Evolutionary conservation across 2,329 filamentous ascomycete species (phyloP), one percentile per base, ranked within the genome.

Genomic region (Coleophoma eucalyptorum): DNA sequence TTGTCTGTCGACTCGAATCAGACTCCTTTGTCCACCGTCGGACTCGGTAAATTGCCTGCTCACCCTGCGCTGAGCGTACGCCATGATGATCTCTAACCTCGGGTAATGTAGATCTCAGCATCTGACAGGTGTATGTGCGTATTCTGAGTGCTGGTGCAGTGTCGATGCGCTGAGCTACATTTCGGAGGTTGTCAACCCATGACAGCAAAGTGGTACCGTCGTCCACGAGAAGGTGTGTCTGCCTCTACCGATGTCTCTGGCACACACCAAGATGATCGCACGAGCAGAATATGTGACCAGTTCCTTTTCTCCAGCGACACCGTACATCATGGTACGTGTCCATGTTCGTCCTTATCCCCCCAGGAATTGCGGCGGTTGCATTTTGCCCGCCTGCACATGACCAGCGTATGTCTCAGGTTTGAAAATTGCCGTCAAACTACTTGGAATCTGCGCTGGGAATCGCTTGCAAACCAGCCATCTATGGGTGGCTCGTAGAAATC

Each of bases 61-160:
- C 37, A 31, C 32, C 19, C 12, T 20, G 32, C 42, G 18, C 42
- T 58, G 61, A 59, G 60, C 26, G 42, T 32, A 52, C 61, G 61
- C 61, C 61, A 59, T 58, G 61, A 33, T 57, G 56, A 63, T 62
- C 62, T 54, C 54, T 52, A 58, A 48, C 53, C 55, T 62, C 59
- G 59, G 60, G 57, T 60, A 62, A 57, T 57, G 60, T 50, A 62
- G 61, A 63, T 63, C 62, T 59, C 49, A 44, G 52, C 48, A 50
- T 54, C 53, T 63, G 60, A 59, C 58, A 61, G 52, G 56, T 57
- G 53, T 31, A 26, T 26, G 35, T 38, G 15, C 35, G 13, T n/a
- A 38, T 6, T 5, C 16, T 18, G 15, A n/a, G 12, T 38, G 35
- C 35, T 38, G 35, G 13, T 38, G 16, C 35, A 8, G 35, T 11